These are phyloP conservation scores for Termitomyces sp. DNA, from an alignment of 768 basidiomycete genomes.

Conservation along the genomic window DNA sequence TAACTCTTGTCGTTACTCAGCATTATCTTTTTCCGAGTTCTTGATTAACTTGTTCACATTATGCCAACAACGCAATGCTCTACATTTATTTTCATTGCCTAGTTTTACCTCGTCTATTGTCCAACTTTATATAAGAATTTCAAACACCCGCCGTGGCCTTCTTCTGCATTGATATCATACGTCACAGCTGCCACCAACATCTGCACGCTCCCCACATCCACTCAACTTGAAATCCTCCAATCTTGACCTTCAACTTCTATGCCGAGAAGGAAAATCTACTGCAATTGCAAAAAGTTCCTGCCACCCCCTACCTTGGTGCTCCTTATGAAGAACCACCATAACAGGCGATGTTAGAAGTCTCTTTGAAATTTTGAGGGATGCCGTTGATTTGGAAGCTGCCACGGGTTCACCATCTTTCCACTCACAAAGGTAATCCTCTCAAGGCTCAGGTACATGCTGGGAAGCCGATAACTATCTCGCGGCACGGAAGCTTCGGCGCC, in stretches of 20 bases:
- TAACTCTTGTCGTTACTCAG: conserved; percentile 32
- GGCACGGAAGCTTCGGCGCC: conserved; percentile 54
- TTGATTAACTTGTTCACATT: conserved; percentile 88
- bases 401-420: conserved; percentile 14
- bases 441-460: conserved; percentile 39
- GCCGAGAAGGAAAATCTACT: conserved; percentile 21
- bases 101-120: conserved; percentile 47
- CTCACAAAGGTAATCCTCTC: conserved; percentile 31
- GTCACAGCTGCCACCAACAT: conserved; percentile 37
- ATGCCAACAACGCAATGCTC: conserved; percentile 57
- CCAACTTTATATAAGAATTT: conserved; percentile 80
- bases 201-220: conserved; percentile 65
- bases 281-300: conserved; percentile 50
- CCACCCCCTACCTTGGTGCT: conserved; percentile 62
- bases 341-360: conserved; percentile 82
- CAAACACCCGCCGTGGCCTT: conserved; percentile 79
- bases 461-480: conserved; percentile 64
- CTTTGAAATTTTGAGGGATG: conserved; percentile 76
- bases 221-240: conserved; percentile 69
- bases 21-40: conserved; percentile 69
- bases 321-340: conserved; percentile 74
- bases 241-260: conserved; percentile 56
- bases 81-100: conserved; percentile 64
- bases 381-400: conserved; percentile 65
- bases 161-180: conserved; percentile 33